phyloP scores from a whole-genome alignment of 805 yeast species.

The Wickerhamiella alocasiicola region DNA sequence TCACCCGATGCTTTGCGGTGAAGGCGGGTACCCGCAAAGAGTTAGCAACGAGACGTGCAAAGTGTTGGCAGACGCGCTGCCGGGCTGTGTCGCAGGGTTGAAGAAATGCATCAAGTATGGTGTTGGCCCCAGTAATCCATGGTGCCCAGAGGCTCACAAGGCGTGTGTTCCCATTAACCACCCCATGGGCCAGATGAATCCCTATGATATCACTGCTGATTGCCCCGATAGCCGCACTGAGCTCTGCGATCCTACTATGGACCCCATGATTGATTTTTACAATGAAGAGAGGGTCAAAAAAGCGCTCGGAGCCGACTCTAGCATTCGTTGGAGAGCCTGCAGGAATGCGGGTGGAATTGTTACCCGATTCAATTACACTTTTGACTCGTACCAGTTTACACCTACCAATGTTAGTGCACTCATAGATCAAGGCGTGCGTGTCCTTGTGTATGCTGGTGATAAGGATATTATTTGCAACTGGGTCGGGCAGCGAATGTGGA shows the following conservation, averaged over 20 bases:
- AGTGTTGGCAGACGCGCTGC: constrained; percentile 50
- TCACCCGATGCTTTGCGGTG: constrained; percentile 94
- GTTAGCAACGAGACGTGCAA: constrained; percentile 69
- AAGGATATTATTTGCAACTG: constrained; percentile 94
- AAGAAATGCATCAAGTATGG: constrained; percentile 64
- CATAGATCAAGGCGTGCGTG: too few relatives aligned
- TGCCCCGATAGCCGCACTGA: not conserved
- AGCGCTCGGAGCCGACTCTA: constrained; percentile 41
- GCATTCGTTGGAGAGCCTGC: constrained; percentile 63
- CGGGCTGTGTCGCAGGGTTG: constrained; percentile 66
- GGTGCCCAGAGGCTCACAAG: constrained; percentile 31
- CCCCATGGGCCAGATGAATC: too few relatives aligned
- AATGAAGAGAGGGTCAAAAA: constrained; percentile 40
- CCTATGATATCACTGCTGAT: too few relatives aligned
- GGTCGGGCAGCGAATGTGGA: constrained; percentile 91
- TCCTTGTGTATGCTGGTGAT: too few relatives aligned
- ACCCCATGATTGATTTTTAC: constrained; percentile 12
- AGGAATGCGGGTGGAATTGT: too few relatives aligned
- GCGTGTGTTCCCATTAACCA: not conserved
- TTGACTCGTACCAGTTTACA: not conserved
- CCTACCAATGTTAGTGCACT: too few relatives aligned
- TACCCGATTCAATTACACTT: constrained; percentile 63
- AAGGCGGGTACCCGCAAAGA: constrained; percentile 71
- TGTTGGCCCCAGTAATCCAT: constrained; percentile 59
- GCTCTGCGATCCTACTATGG: constrained; percentile 11